Percentiles rank a stretch among this genome's conserved stretches.
Evolutionary conservation across 495 filamentous ascomycete genomes (phyloP).

Genomic region (Trichoderma erinaceum): DNA sequence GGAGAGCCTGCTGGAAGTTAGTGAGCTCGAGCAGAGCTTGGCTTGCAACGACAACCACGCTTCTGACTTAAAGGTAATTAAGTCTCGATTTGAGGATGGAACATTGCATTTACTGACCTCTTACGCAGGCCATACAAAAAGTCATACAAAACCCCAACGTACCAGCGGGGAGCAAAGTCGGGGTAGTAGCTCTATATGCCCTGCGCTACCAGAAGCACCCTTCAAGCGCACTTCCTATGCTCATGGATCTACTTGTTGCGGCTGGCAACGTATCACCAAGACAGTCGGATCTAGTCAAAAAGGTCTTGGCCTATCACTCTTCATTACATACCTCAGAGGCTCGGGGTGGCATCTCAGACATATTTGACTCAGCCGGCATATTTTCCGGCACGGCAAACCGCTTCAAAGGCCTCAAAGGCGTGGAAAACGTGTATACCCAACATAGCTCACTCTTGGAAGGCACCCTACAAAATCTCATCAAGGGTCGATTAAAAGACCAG

Average conservation of each 20-base stretch:
- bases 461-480: slow-evolving; percentile 86
- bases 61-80: slow-evolving; percentile 72
- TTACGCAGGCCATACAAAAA: slow-evolving; percentile 66
- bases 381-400: slow-evolving; percentile 84
- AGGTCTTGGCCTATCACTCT: slow-evolving; percentile 73
- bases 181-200: slow-evolving; percentile 84
- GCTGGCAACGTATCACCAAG: slow-evolving; percentile 67
- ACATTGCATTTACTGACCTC: not conserved
- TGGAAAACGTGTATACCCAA: slow-evolving; percentile 98
- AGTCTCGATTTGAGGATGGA: not conserved
- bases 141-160: slow-evolving; percentile 72
- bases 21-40: slow-evolving; percentile 92
- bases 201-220: slow-evolving; percentile 85
- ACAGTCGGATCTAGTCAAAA: slow-evolving; percentile 65
- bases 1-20: slow-evolving; percentile 83
- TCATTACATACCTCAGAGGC: slow-evolving; percentile 69
- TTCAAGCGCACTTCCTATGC: slow-evolving; percentile 67
- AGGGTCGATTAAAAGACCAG: slow-evolving; percentile 74
- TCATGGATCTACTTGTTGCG: slow-evolving; percentile 78
- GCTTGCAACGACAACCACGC: slow-evolving; percentile 95
- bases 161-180: slow-evolving; percentile 71
- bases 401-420: slow-evolving; percentile 92
- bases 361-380: slow-evolving; percentile 87
- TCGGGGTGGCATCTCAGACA: slow-evolving; percentile 69
- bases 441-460: slow-evolving; percentile 84